Evolutionary conservation across 2,329 filamentous ascomycete species (phyloP), one percentile per base, ranked within the genome.

Genomic region (Didymella glomerata): DNA sequence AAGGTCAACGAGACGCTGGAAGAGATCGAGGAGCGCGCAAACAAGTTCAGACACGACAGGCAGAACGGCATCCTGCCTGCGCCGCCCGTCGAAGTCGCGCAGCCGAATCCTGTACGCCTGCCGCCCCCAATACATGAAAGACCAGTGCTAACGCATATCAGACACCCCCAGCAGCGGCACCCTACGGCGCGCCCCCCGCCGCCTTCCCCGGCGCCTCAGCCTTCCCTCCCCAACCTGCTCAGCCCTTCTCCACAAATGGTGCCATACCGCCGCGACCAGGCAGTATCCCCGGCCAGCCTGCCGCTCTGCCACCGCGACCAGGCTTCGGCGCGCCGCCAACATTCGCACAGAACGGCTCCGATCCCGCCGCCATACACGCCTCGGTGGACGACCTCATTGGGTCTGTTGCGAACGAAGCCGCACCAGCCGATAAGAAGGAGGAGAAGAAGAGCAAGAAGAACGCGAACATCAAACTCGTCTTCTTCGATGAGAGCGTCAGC

Each of bases 11-110:
- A 97, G 80, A 85, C 86, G 5, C 75, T 90, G 0, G 88, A 90
- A 16, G 92, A 96, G 70, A 79, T 97, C 60, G 93, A 94, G 82
- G 87, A 88, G 78, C 85, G 93, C 51, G 79, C 96, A 57, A 91
- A 90, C 88, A 65, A 73, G 62, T 75, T 63, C 48, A 61, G 70
- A 36, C 54, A 61, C 34, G 72, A 75, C 53, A 64, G 69, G 42
- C 65, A 64, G 62, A 86, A 85, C 62, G 84, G 72, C 13, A 65
- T 72, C 13, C 44, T 72, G 22, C 66, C 65, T 47, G 60, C 63
- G 22, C 56, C 64, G 16, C 54, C 73, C 24, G 74, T 81, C 46
- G 85, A 86, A 9, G 75, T 28, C 14, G 44, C 48, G 14, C 62
- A 52, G 24, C 56, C 54, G 40, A 64, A 63, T 24, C 57, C 60